Base-by-base conservation (phyloP, 768 basidiomycete genomes). In the Macrolepiota dolichaula region DNA sequence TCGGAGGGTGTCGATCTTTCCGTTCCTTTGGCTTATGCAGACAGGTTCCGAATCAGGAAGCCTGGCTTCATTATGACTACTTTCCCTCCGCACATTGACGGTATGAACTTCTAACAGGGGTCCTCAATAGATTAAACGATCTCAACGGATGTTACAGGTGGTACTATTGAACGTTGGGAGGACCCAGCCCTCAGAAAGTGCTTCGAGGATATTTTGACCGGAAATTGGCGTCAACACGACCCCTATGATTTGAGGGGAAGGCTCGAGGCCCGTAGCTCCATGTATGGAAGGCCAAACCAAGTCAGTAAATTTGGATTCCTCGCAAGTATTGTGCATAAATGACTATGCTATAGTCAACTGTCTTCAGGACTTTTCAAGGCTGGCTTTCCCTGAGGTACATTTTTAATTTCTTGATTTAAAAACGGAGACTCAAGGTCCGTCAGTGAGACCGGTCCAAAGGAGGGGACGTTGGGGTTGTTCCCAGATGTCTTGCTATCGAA, bases 11-110 rank as follows among this genome's bases (percentile, higher is more conserved):
- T 60, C 22, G 59, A 60, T 36, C 59, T 60, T 24, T 60, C 59
- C 5, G 77, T 81, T 3, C 86, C 89, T 17, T 72, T 92, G 61
- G 81, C 76, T 13, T 92, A 93, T 63, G 88, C 87, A 0, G 89
- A 92, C 69, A 77, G 88, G 36, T 86, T 90, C 71, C 82, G 88
- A 36, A 91, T 92, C 63, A 79, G 91, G 55, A 84, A 85, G 62
- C 86, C 89, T 1, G 88, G 88, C 17, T 72, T 73, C 25, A 65
- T 72, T 49, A 91, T 88, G 85, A 67, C 73, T 46, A 64, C 71
- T 2, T 82, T 86, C 60, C 74, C 74, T 38, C 75, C 76, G 3
- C 73, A 79, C 64, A 64, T 81, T 35, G 79, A 81, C 61, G 78
- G 79, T 78, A 44, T 44, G 42, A 47, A 19, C 7, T 32, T 32